Conservation (phyloP, 331 rosid genomes). For the Acacia concinna region DNA sequence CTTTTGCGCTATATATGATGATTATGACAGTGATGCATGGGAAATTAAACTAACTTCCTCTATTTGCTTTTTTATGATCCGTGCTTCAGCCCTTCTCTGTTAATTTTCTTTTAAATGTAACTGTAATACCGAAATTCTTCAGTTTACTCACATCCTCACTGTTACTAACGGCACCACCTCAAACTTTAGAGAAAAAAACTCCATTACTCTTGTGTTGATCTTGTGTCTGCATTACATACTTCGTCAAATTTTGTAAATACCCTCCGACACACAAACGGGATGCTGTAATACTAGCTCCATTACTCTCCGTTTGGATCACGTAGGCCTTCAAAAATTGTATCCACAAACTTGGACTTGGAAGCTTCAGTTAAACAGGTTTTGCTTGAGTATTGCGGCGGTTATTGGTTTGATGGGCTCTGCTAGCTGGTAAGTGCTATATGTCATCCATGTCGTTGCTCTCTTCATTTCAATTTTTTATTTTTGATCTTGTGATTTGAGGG, state of each 20-base stretch:
- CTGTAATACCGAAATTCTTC: neutral
- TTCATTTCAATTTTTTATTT: neutral
- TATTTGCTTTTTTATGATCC: neutral
- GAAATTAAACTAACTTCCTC: neutral
- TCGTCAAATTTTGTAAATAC: neutral
- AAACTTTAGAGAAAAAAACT: neutral
- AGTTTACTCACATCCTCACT: neutral
- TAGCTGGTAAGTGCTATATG: no score
- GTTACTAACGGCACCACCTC: neutral
- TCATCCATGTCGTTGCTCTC: neutral
- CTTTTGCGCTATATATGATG: neutral
- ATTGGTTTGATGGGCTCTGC: neutral
- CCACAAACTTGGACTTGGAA: neutral
- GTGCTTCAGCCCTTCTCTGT: neutral
- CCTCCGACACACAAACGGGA: neutral
- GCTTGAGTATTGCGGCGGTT: no score
- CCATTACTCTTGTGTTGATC: neutral
- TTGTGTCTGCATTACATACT: neutral
- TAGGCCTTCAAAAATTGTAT: neutral
- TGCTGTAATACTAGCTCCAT: neutral
- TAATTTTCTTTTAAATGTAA: neutral
- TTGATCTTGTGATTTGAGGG: neutral
- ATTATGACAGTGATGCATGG: neutral
- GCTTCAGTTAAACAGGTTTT: neutral
- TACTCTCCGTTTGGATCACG: neutral